Evolutionary conservation across 352 stramenopile species (phyloP).

Genomic region (Phytophthora uliginosa): DNA sequence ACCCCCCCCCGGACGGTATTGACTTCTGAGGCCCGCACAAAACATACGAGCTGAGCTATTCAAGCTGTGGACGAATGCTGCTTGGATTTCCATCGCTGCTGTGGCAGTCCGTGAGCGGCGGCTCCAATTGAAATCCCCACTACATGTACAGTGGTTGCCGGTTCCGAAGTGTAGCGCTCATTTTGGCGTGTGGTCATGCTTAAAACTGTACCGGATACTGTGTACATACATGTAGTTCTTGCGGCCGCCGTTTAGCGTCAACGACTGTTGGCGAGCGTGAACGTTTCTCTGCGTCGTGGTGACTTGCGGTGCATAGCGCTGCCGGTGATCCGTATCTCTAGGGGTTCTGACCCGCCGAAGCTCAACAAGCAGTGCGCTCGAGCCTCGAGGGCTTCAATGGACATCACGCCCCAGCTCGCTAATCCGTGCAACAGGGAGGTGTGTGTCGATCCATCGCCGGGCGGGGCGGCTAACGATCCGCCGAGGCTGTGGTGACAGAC

Average conservation of each 20-base stretch:
- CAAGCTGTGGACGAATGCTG: too few species aligned
- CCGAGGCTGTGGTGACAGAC: too few species aligned
- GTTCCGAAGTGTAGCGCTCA: slow-evolving; percentile 3
- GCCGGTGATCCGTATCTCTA: slow-evolving; percentile 6
- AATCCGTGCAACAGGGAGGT: too few species aligned
- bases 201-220: too few species aligned
- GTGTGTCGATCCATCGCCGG: too few species aligned
- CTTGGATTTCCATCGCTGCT: too few species aligned
- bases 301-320: neutral
- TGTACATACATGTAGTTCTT: neutral
- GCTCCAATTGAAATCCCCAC: too few species aligned
- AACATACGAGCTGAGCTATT: neutral
- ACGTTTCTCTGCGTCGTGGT: slow-evolving; percentile 5
- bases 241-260: neutral
- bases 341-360: neutral
- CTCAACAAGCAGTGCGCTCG: neutral
- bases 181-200: slow-evolving; percentile 3
- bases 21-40: neutral
- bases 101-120: too few species aligned
- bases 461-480: too few species aligned
- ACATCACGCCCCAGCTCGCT: too few species aligned
- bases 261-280: slow-evolving; percentile 3
- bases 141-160: too few species aligned
- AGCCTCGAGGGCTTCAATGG: neutral
- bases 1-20: too few species aligned